Percentiles rank a stretch among this genome's conserved stretches.
These are phyloP conservation scores for Coprinellus micaceus DNA, from an alignment of 768 basidiomycete species.

Conservation along the genomic window DNA sequence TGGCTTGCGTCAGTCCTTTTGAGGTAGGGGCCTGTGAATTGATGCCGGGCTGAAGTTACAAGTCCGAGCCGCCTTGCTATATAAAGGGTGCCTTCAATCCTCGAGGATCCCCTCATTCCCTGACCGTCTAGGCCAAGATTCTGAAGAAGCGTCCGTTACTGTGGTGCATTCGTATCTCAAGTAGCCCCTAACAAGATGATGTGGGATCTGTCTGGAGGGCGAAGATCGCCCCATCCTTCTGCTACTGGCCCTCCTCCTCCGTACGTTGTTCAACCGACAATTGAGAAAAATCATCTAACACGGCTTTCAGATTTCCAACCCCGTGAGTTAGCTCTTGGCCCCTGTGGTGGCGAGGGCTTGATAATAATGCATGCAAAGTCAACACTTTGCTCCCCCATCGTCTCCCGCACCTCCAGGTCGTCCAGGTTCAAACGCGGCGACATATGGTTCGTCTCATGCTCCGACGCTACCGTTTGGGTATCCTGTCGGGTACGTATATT, in stretches of 20 bases:
- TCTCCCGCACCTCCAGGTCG: background rate
- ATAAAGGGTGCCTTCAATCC: background rate
- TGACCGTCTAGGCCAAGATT: background rate
- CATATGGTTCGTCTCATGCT: slow-evolving; percentile 4
- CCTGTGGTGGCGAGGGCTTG: background rate
- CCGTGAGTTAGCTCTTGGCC: slow-evolving; percentile 20
- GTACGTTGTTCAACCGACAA: slow-evolving; percentile 17
- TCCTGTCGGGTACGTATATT: background rate
- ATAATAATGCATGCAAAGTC: background rate
- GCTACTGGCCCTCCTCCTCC: slow-evolving; percentile 18
- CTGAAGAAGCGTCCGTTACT: too few species aligned
- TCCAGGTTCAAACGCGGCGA: background rate
- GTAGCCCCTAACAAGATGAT: slow-evolving; percentile 29
- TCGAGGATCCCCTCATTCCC: background rate
- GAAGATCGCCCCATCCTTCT: slow-evolving; percentile 22
- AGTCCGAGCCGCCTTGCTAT: background rate
- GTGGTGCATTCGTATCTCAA: too few species aligned
- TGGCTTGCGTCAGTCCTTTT: slow-evolving; percentile 3
- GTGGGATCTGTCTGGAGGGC: slow-evolving; percentile 34
- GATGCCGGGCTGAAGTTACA: slow-evolving; percentile 2
- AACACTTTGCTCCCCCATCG: background rate
- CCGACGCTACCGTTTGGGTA: background rate
- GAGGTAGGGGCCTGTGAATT: slow-evolving; percentile 5
- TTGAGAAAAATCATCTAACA: background rate
- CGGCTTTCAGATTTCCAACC: slow-evolving; percentile 23